Evolutionary conservation across 371 early-diverging fungal genomes (phyloP), one percentile per base, ranked within the genome.

Genomic region (Apophysomyces variabilis): DNA sequence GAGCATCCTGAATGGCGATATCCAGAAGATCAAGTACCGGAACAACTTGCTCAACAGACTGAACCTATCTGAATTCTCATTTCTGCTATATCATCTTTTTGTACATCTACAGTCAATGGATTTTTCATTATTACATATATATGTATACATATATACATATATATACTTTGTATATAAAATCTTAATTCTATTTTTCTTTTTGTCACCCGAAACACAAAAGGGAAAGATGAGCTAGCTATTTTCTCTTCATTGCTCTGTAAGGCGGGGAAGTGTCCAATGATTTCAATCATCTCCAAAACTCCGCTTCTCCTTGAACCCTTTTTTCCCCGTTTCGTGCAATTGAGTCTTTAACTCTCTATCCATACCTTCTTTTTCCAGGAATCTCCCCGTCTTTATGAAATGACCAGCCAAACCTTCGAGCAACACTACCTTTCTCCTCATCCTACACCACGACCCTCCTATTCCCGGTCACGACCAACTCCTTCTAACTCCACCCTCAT

Each of bases 1-100:
- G 62, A 72, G 35, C 76, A 82, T 71, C 82, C 82, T 39, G 82
- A 82, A 72, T 82, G 82, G 82, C 76, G 76, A 44, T 82, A 79
- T 62, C 72, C 71, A n/a, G 66, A 63, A 47, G 74, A 76, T 21
- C 35, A 69, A 44, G 76, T 78, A 5, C 82, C 79, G 41, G 70
- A 66, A 26, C 75, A 75, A 62, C 65, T 78, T 60, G 13, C n/a
- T 16, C 44, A 50, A n/a, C 18, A 50, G 14, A 35, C 45, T 21
- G 37, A 58, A 0, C 62, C 60, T 16, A 14, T 37, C 46, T 44
- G 21, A 50, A 37, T 43, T 41, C 18, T 57, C 39, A 14, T 5
- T 56, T 9, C 16, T 7, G 26, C 26, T 1, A 21, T 21, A 21
- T 8, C 4, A 45, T 13, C 13, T 45, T 18, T 7, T 18, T 50